Percentiles rank a stretch among this genome's conserved stretches.
Evolutionary conservation across 108 stramenopile species (phyloP).

Genomic region (Parmales sp.): DNA sequence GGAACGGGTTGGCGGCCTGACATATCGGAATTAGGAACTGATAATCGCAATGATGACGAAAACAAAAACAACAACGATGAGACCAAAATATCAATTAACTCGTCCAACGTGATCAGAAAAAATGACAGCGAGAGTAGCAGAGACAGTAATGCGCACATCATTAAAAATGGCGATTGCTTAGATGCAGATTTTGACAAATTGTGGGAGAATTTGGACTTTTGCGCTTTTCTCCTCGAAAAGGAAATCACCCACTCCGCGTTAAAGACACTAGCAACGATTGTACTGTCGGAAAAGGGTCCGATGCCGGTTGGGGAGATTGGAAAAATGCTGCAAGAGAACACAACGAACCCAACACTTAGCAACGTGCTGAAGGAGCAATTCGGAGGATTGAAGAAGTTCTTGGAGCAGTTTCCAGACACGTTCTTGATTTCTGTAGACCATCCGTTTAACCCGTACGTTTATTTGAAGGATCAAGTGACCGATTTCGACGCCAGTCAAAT

Average conservation of each 20-base stretch:
- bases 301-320: slow-evolving; percentile 46
- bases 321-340: slow-evolving; percentile 38
- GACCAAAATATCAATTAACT: too few relatives aligned
- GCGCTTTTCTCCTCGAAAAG: slow-evolving; percentile 29
- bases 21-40: background rate
- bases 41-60: too few relatives aligned
- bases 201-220: slow-evolving; percentile 28
- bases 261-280: slow-evolving; percentile 21
- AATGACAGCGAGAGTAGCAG: background rate
- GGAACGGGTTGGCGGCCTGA: background rate
- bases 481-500: too few relatives aligned
- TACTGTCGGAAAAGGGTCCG: slow-evolving; percentile 30
- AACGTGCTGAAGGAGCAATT: slow-evolving; percentile 36
- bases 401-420: slow-evolving; percentile 34
- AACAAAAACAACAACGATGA: too few relatives aligned
- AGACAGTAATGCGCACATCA: background rate
- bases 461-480: slow-evolving; percentile 14
- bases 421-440: slow-evolving; percentile 39
- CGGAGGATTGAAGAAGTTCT: slow-evolving; percentile 44
- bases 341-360: slow-evolving; percentile 23
- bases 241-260: slow-evolving; percentile 35
- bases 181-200: background rate
- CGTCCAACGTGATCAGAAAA: too few relatives aligned
- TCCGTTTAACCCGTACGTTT: slow-evolving; percentile 48
- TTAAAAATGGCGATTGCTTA: background rate